These are phyloP conservation scores for Microsporum canis DNA, from an alignment of 2,329 filamentous ascomycete species.

Conservation along the genomic window DNA sequence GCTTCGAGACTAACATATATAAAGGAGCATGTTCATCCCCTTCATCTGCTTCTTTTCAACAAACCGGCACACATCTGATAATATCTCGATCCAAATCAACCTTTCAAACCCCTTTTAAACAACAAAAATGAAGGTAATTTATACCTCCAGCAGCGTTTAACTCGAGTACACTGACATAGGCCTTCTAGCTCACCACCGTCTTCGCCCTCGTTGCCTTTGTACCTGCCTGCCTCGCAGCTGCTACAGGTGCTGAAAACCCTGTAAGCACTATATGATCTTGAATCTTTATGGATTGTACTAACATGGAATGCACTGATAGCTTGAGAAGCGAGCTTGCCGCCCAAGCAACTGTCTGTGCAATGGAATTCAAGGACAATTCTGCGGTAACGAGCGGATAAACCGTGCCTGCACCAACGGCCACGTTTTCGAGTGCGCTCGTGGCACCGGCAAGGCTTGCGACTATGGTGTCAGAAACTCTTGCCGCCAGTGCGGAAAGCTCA, in stretches of 20 bases:
- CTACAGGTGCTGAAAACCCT: background rate
- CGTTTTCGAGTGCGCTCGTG: slow-evolving; percentile 14
- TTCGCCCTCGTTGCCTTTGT: background rate
- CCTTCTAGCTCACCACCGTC: background rate
- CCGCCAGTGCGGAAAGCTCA: slow-evolving; percentile 12
- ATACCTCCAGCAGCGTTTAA: background rate
- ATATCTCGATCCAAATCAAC: background rate
- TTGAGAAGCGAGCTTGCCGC: slow-evolving; percentile 13
- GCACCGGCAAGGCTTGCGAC: slow-evolving; percentile 13
- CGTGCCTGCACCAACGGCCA: slow-evolving; percentile 12
- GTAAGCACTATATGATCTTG: background rate
- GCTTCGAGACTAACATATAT: background rate
- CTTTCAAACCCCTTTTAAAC: background rate
- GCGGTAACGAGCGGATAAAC: slow-evolving; percentile 14
- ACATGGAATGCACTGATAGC: background rate
- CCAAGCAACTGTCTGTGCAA: slow-evolving; percentile 14
- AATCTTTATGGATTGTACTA: background rate
- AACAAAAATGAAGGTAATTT: background rate
- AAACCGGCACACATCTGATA: background rate
- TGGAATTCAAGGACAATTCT: slow-evolving; percentile 15
- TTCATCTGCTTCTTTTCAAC: background rate
- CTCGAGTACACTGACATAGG: background rate
- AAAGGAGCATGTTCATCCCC: background rate
- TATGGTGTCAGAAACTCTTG: slow-evolving; percentile 14
- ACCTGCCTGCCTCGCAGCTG: background rate